Conservation (phyloP, 495 filamentous ascomycete genomes). For the Aspergillus ostianus region DNA sequence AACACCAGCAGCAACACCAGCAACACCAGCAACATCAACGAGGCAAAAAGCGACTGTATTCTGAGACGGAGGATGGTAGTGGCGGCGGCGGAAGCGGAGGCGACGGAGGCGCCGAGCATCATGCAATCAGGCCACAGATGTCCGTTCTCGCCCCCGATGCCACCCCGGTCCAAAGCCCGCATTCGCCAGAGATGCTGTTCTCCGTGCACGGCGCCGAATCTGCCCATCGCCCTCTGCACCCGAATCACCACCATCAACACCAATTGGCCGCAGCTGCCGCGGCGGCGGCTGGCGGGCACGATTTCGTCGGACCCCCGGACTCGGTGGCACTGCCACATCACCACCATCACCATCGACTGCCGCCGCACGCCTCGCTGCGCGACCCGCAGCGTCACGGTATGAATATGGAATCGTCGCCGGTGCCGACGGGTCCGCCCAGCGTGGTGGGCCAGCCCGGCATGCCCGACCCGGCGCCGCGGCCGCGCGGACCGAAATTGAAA, state of each 20-base stretch:
- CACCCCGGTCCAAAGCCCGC: slow-evolving; percentile 23
- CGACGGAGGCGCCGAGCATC: slow-evolving; percentile 26
- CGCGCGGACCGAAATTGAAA: slow-evolving; percentile 81
- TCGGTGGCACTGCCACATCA: slow-evolving; percentile 40
- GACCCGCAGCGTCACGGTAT: slow-evolving; percentile 24
- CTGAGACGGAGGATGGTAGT: slow-evolving; percentile 20
- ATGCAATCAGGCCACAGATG: slow-evolving; percentile 27
- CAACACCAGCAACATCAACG: slow-evolving; percentile 7
- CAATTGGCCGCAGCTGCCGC: neutral
- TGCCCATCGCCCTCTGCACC: slow-evolving; percentile 26
- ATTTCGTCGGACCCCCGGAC: slow-evolving; percentile 24
- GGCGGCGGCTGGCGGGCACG: slow-evolving; percentile 16
- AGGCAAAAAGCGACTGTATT: slow-evolving; percentile 32
- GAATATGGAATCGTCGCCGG: slow-evolving; percentile 26
- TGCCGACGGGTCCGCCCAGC: slow-evolving; percentile 53
- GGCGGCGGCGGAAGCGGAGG: slow-evolving; percentile 18
- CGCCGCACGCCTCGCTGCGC: slow-evolving; percentile 55
- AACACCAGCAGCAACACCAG: neutral
- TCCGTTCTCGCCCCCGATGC: slow-evolving; percentile 32
- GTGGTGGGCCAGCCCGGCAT: slow-evolving; percentile 81
- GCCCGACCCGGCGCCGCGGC: slow-evolving; percentile 72
- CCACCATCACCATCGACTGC: slow-evolving; percentile 74
- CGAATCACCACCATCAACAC: neutral
- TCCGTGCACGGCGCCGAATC: slow-evolving; percentile 27
- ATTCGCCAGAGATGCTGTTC: slow-evolving; percentile 35